phyloP scores from a whole-genome alignment of 352 stramenopile species.

The Pythium biforme region DNA sequence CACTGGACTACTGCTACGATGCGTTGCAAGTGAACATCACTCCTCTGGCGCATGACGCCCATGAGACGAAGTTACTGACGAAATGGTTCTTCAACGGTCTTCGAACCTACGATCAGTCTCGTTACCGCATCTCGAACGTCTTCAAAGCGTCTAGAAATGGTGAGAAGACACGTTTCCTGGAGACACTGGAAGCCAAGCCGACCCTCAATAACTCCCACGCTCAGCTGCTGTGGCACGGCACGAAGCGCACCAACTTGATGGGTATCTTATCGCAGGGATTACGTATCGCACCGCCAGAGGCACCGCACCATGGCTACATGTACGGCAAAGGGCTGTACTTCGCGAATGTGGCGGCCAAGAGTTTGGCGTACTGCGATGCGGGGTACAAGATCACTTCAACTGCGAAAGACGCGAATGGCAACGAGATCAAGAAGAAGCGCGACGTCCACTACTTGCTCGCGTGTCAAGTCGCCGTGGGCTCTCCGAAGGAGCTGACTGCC shows the following conservation, averaged over 20 bases:
- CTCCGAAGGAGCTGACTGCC: conserved; percentile 32
- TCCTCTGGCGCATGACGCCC: conserved; percentile 26
- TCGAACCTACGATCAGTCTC: conserved; percentile 19
- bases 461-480: conserved; percentile 66
- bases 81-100: conserved; percentile 69
- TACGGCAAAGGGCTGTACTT: conserved; percentile 90
- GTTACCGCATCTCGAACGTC: conserved; percentile 61
- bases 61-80: conserved; percentile 49
- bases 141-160: conserved; percentile 64
- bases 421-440: conserved; percentile 41
- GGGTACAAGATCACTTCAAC: conserved; percentile 47
- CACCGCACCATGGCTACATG: conserved; percentile 73
- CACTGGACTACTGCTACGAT: conserved; percentile 80
- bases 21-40: conserved; percentile 62
- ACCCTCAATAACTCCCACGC: conserved; percentile 40
- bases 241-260: conserved; percentile 79
- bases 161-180: conserved; percentile 48
- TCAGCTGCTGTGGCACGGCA: conserved; percentile 85
- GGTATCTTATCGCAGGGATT: conserved; percentile 84
- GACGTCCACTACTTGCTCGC: conserved; percentile 71
- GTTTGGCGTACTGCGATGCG: conserved; percentile 65
- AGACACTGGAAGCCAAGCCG: conserved; percentile 39
- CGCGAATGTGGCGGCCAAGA: conserved; percentile 76
- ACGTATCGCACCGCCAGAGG: conserved; percentile 83
- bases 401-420: conserved; percentile 31